These are phyloP conservation scores for Paecilomyces sp. DNA, from an alignment of 2,329 filamentous ascomycete genomes.

Conservation along the genomic window DNA sequence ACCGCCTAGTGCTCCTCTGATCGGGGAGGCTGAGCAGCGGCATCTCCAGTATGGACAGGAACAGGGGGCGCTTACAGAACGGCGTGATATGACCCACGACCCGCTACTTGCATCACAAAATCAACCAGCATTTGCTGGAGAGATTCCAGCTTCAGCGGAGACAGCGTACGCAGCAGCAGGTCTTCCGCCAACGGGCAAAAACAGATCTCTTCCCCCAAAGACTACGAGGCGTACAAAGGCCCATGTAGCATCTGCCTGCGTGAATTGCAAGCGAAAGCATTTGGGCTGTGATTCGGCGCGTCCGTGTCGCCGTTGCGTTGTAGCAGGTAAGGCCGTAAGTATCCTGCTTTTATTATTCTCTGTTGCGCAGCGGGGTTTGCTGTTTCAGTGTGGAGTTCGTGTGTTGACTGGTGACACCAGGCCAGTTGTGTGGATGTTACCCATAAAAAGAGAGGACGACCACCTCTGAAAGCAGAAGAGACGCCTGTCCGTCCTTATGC, in stretches of 20 bases:
- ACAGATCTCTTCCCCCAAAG: conserved; percentile 22
- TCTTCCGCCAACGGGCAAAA: conserved; percentile 11
- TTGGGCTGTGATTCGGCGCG: conserved; percentile 39
- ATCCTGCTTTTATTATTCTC: background rate
- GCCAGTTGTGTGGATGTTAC: conserved; percentile 39
- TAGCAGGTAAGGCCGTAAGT: conserved; percentile 41
- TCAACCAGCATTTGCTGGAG: conserved; percentile 4
- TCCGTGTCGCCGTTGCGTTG: conserved; percentile 39
- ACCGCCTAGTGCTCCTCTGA: conserved; percentile 10
- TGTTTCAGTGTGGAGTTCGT: conserved; percentile 4
- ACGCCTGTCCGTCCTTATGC: conserved; percentile 25
- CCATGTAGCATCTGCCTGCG: conserved; percentile 42
- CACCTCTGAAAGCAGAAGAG: conserved; percentile 37
- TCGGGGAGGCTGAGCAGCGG: conserved; percentile 9
- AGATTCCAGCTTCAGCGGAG: conserved; percentile 11
- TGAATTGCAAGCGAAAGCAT: conserved; percentile 44
- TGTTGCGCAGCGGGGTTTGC: background rate
- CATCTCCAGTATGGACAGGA: conserved; percentile 6
- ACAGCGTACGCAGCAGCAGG: conserved; percentile 18
- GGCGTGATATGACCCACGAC: conserved; percentile 14
- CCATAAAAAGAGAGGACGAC: conserved; percentile 40
- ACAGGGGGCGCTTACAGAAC: conserved; percentile 5
- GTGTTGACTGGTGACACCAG: conserved; percentile 14
- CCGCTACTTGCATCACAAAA: conserved; percentile 8
- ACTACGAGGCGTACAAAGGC: conserved; percentile 39